Evolutionary conservation across 129 eudicot genomes (phyloP), one percentile per base, ranked within the genome.

Genomic region (Dittrichia graveolens): DNA sequence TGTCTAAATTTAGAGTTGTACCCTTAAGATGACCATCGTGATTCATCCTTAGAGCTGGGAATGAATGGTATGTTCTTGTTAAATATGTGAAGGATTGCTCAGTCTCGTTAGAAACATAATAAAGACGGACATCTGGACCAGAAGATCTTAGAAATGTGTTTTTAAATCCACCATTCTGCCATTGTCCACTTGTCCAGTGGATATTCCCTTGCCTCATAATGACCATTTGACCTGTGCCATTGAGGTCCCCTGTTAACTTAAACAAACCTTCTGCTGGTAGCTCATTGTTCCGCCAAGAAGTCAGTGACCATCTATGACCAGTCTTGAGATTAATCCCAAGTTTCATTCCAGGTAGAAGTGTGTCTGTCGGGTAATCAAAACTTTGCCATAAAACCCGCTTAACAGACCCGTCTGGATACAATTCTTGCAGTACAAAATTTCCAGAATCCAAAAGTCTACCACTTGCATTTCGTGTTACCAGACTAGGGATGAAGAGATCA

Each of bases 361-460:
- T 61, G 34, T 81, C 81, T 11, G 74, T 49, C 0, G 89, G 88
- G 64, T 81, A 68, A 38, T 75, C 65, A 76, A 81, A 82, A 53
- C 85, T 84, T 75, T 85, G 77, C 89, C 89, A 85, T 8, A 81
- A 7, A 0, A 62, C 55, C 34, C 7, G 42, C 9, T 71, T 82
- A 71, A 61, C 50, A 5, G 85, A 60, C n/a, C 41, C 62, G 31
- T 76, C 71, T 24, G 49, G 79, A 71, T 58, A 14, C 15, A 71
- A 35, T 43, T 71, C 57, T 41, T 34, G 67, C 4, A 84, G 52
- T 7, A 73, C 82, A 12, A 85, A 71, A 16, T 81, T 84, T 8
- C 88, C 88, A 13, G 83, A 7, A 71, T 77, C 83, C 61, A 69
- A 56, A 5, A 82, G 79, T 67, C 10, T 75, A 6, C 55, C 79